Evolutionary conservation across 2,329 filamentous ascomycete species (phyloP), one percentile per base, ranked within the genome.

Genomic region (Septoria petroselini): DNA sequence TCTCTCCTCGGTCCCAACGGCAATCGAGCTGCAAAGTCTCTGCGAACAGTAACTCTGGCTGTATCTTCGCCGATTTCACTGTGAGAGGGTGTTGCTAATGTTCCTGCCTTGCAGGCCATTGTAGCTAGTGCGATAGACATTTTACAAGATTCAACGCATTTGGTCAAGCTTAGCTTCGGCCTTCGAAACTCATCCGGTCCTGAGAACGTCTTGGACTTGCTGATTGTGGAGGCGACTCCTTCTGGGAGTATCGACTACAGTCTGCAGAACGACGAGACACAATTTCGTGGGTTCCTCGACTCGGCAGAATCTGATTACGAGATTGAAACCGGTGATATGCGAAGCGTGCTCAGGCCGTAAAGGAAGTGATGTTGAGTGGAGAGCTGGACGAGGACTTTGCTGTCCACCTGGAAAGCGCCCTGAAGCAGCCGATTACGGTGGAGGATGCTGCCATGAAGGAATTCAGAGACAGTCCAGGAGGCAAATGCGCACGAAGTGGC

Each of bases 331-430:
- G 48, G 39, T n/a, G 40, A 44, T 15, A 23, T 43, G 4, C 50
- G 43, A 29, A 14, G 25, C 27, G 50, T 23, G 15, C n/a, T 52
- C 17, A 41, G 12, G 14, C 43, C 43, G 15, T n/a, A 48, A 52
- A 52, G 19, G 29, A 48, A 17, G 18, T 52, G 4, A 21, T 27
- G 14, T n/a, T 48, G 7, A 52, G 35, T 9, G 50, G 50, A 14
- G 23, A 23, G 2, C 18, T 52, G 11, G 44, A 44, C 33, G 44
- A 44, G 14, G 44, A 48, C 18, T 31, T 48, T 21, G 44, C 31
- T 5, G 15, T 12, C 12, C 21, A 41, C 12, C 35, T 48, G 1
- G 21, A 33, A 23, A 19, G 18, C 11, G 17, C 44, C 11, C 9
- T 47, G 34, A 47, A 30, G 17, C 11, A 27, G 23, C 23, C 23